These are phyloP conservation scores for Citrus australasica DNA, from an alignment of 345 rosid genomes.

Conservation along the genomic window DNA sequence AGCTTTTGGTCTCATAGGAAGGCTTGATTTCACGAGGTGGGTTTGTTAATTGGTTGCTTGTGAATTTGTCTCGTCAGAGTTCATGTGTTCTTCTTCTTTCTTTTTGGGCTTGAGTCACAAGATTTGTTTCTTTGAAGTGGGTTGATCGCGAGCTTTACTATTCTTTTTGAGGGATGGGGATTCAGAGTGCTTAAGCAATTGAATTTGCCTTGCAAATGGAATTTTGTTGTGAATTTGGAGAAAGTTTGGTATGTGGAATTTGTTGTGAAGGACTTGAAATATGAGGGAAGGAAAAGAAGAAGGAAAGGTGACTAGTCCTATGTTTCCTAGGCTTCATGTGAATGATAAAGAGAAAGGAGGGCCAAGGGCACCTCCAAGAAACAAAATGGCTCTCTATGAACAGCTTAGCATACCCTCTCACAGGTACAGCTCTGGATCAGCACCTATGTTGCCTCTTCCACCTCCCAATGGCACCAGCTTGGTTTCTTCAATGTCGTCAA, in stretches of 20 bases:
- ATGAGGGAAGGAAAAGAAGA: conserved; percentile 48
- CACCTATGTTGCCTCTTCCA: conserved; percentile 35
- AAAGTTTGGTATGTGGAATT: conserved; percentile 15
- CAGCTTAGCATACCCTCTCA: conserved; percentile 62
- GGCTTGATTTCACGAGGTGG: conserved; percentile 4
- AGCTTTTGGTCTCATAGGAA: background rate
- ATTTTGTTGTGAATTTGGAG: conserved; percentile 12
- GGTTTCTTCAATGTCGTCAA: conserved; percentile 37
- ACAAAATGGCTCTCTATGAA: conserved; percentile 78
- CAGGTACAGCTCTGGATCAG: conserved; percentile 31
- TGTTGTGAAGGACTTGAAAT: conserved; percentile 13
- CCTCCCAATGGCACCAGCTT: conserved; percentile 19
- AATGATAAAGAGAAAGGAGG: conserved; percentile 64
- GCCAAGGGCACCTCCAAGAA: conserved; percentile 70
- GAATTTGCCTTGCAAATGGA: conserved; percentile 19
- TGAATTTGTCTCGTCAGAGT: background rate
- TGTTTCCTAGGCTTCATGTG: conserved; percentile 75
- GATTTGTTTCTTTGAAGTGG: conserved; percentile 21
- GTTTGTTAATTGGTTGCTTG: background rate
- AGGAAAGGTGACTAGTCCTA: conserved; percentile 40
- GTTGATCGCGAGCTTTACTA: conserved; percentile 9
- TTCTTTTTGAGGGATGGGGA: background rate
- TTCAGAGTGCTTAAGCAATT: background rate
- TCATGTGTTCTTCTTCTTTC: conserved; percentile 14
- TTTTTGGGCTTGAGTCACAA: conserved; percentile 7